Evolutionary conservation across 768 basidiomycete species (phyloP).

Genomic region (Leucogyrophana mollusca): DNA sequence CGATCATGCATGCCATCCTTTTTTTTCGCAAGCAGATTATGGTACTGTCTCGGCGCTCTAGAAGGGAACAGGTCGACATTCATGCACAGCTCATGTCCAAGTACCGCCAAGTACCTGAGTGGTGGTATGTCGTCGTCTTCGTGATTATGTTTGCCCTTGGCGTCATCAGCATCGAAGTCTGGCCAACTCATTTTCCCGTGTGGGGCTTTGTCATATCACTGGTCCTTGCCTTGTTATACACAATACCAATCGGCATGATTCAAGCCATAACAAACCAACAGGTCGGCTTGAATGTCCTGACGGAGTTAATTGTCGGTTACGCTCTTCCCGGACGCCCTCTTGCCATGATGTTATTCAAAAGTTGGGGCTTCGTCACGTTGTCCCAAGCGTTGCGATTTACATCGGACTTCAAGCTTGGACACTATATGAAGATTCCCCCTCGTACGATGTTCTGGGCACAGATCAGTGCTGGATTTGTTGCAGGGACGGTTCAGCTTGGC

Average conservation of each 20-base stretch:
- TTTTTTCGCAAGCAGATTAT: constrained; percentile 59
- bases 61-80: constrained; percentile 57
- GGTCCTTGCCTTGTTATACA: constrained; percentile 54
- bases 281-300: constrained; percentile 66
- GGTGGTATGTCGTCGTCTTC: constrained; percentile 49
- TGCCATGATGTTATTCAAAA: constrained; percentile 80
- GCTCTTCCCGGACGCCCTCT: constrained; percentile 61
- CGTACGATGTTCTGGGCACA: constrained; percentile 72
- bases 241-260: constrained; percentile 76
- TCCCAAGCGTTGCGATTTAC: constrained; percentile 65
- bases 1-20: constrained; percentile 42
- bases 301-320: constrained; percentile 68
- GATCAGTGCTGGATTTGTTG: constrained; percentile 57
- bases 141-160: constrained; percentile 60
- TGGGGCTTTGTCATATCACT: constrained; percentile 45
- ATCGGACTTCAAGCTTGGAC: constrained; percentile 74
- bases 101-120: constrained; percentile 60
- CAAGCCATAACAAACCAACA: constrained; percentile 82
- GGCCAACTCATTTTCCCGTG: constrained; percentile 51
- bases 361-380: constrained; percentile 67
- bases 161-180: constrained; percentile 57
- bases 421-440: constrained; percentile 70
- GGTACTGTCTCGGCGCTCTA: constrained; percentile 46
- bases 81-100: constrained; percentile 58
- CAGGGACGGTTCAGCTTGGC: constrained; percentile 65